Evolutionary conservation across 2,329 filamentous ascomycete species (phyloP), one percentile per base, ranked within the genome.

Genomic region (Colletotrichum incanum): DNA sequence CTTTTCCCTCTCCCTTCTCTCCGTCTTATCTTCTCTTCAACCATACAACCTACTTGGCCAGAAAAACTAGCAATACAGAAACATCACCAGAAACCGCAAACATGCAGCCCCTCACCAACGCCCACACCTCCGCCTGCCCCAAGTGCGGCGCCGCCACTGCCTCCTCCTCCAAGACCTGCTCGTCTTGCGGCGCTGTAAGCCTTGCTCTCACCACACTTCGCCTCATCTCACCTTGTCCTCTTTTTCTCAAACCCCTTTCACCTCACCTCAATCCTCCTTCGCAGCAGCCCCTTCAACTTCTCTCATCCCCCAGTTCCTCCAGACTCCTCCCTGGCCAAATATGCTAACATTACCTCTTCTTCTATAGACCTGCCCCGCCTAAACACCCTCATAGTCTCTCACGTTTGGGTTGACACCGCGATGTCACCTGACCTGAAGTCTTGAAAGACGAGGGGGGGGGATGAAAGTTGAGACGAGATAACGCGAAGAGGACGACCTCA

Each of bases 131-230:
- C 69, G 75, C 79, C 76, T 91, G 89, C 85, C 89, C 89, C 83
- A 89, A 88, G 83, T 91, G 89, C 84, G 85, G 84, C 76, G 82
- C 84, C 76, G 73, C 82, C 78, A 84, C 86, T 76, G 77, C 80
- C 58, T 83, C 83, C 76, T 76, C 77, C 52, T 76, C 77, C 82
- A 91, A 91, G 87, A 85, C 83, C 73, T 91, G 89, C 83, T 76
- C 78, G 71, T 82, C 84, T 70, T 91, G 89, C 82, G 89, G 89
- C 67, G 87, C 89, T 77, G 89, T 91, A 84, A 77, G 88, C 84
- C 49, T 28, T 39, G 14, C 45, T 54, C 60, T 49, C 63, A 52
- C 60, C 41, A 71, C 49, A 34, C 47, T 49, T 39, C 28, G 16
- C 45, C 28, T 43, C 9, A 39, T 31, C 55, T n/a, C 64, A 56